These are phyloP conservation scores for Suillus decipiens DNA, from an alignment of 768 basidiomycete species.

Conservation along the genomic window DNA sequence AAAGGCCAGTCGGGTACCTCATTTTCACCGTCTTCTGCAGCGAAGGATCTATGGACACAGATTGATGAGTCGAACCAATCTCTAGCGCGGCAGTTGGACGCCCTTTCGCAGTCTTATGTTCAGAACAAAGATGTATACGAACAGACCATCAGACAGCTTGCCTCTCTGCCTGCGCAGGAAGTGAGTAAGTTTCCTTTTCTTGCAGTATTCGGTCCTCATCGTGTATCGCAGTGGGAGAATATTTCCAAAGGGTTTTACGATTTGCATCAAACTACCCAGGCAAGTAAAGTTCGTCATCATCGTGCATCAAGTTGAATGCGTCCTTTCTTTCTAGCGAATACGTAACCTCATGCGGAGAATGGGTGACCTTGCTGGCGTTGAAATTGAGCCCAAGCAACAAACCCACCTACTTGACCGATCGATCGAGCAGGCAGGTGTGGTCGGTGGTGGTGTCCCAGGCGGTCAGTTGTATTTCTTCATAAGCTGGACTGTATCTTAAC, in stretches of 20 bases:
- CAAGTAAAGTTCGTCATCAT: constrained; percentile 24
- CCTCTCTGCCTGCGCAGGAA: constrained; percentile 59
- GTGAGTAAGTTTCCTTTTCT: constrained; percentile 26
- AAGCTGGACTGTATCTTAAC: constrained; percentile 7
- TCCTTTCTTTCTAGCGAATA: constrained; percentile 54
- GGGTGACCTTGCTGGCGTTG: constrained; percentile 71
- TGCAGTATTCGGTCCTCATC: constrained; percentile 1
- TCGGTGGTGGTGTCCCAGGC: constrained; percentile 96
- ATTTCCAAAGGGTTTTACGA: constrained; percentile 59
- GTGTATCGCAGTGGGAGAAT: constrained; percentile 49
- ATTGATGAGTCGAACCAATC: constrained; percentile 64
- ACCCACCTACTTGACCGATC: constrained; percentile 81
- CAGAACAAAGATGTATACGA: constrained; percentile 52
- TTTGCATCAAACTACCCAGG: constrained; percentile 61
- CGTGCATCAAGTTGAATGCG: background rate
- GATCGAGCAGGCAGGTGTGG: constrained; percentile 74
- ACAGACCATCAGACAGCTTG: constrained; percentile 61
- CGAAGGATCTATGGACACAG: constrained; percentile 63
- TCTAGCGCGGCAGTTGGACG: constrained; percentile 52
- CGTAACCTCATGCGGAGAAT: constrained; percentile 82
- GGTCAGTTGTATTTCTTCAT: constrained; percentile 50
- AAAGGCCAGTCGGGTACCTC: background rate
- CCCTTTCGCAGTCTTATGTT: constrained; percentile 51
- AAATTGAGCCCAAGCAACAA: constrained; percentile 90
- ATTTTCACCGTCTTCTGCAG: constrained; percentile 35